Conservation (phyloP, 2,329 filamentous ascomycete species). For the Cladorrhinum sp. region DNA sequence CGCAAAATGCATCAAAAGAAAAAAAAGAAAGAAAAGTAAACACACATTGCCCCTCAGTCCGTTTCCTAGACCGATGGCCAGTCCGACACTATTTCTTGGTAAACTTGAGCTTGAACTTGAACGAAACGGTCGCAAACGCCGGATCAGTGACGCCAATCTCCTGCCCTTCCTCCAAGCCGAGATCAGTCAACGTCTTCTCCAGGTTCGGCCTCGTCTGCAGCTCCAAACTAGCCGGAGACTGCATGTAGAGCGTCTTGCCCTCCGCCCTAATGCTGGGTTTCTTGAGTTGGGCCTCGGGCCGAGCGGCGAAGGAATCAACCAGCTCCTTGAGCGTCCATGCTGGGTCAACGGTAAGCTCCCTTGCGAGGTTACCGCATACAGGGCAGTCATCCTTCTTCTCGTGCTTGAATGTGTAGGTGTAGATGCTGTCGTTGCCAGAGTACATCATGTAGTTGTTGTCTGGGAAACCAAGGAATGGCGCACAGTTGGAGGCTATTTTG, state of each 20-base stretch:
- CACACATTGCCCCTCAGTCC: neutral
- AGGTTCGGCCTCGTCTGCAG: slow-evolving; percentile 82
- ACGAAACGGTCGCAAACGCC: slow-evolving; percentile 74
- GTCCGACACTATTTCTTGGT: slow-evolving; percentile 25
- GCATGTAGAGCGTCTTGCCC: slow-evolving; percentile 86
- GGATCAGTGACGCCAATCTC: slow-evolving; percentile 91
- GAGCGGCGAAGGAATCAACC: slow-evolving; percentile 75
- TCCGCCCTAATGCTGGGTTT: slow-evolving; percentile 80
- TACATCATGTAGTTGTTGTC: slow-evolving; percentile 94
- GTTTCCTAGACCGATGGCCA: neutral
- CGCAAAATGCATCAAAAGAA: slow-evolving; percentile 8
- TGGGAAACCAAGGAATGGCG: slow-evolving; percentile 68
- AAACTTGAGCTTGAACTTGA: slow-evolving; percentile 54
- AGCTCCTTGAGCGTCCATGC: slow-evolving; percentile 76
- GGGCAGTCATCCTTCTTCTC: slow-evolving; percentile 93
- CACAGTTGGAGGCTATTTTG: slow-evolving; percentile 82
- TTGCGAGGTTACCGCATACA: slow-evolving; percentile 82
- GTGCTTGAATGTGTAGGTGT: slow-evolving; percentile 96
- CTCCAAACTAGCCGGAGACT: slow-evolving; percentile 75
- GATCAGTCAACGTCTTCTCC: slow-evolving; percentile 68
- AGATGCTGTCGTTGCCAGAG: slow-evolving; percentile 90
- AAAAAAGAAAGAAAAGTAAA: neutral
- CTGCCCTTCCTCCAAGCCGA: slow-evolving; percentile 72
- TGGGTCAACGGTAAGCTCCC: slow-evolving; percentile 69
- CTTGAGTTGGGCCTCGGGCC: slow-evolving; percentile 89